Evolutionary conservation across 2,329 filamentous ascomycete genomes (phyloP), one percentile per base, ranked within the genome.

Genomic region (Pseudocercospora musae): DNA sequence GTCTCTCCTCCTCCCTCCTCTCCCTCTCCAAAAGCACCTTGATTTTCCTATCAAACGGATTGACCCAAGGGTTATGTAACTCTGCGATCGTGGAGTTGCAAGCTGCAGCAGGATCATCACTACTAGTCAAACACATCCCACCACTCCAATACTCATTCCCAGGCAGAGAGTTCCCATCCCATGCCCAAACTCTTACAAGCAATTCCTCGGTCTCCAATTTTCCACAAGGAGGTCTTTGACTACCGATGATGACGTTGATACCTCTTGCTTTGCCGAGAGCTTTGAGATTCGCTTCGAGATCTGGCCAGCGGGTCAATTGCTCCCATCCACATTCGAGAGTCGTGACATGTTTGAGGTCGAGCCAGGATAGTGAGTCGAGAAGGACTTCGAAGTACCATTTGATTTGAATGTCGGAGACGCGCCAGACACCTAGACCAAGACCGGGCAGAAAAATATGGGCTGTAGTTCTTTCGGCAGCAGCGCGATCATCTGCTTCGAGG

Each of bases 131-230:
- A 20, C 57, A 57, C 4, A 68, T 3, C 15, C 27, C 57, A 8
- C 69, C 69, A 15, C 48, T 31, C 69, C 71, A 73, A 52, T 71
- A 73, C 58, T 73, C 70, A 49, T 73, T 73, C 4, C 72, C 70
- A 4, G 71, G 70, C 33, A 72, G 71, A 2, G 70, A 64, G 48
- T 73, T 73, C 1, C 68, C 68, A 57, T 73, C 72, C 70, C 72
- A 73, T 2, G 72, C 72, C 62, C 70, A 73, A 40, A 62, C 69
- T 46, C 72, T 44, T 18, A 73, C 67, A 33, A 73, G 63, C 33
- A 73, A 60, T 13, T 63, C 66, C 3, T 29, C 54, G 25, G 58
- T 33, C 15, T 54, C 50, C 5, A 73, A 56, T 49, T 71, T 70
- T 23, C 64, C 67, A 10, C 69, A 68, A 9, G 72, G 72, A 57